Base-by-base conservation (phyloP, 192 early-diverging fungal species). In the Coemansia sp. region DNA sequence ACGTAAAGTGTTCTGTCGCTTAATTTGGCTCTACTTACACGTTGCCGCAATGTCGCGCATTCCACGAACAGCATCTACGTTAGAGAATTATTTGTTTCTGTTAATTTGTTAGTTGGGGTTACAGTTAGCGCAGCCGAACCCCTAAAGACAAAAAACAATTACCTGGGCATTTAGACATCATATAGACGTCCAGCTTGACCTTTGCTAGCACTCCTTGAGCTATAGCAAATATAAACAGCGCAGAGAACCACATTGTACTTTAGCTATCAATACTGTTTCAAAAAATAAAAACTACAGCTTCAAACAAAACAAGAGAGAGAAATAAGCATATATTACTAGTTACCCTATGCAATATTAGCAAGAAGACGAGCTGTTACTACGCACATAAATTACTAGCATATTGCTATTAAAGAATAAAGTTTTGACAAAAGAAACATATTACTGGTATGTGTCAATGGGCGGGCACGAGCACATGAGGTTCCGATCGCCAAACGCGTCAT, bases 401-500 rank as follows among this genome's bases (percentile, higher is more conserved):
- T 32, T 32, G 6, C 6, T 32, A 32, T 32, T 32, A 7, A 32
- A 7, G 5, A 32, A 32, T 32, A 32, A 32, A 32, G 32, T 32
- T 32, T 32, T 32, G 32, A 6, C 32, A 32, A 32, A 32, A 32
- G 32, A 32, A 32, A 32, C 32, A 32, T 7, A 32, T 48, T 71
- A 82, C 65, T 82, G 64, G 60, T 91, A 92, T 66, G 91, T 90
- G 59, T 91, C 89, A 67, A 95, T 87, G 1, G 95, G 93, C 56
- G 97, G 97, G 76, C 97, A 98, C 56, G 93, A 91, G 84, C 97
- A 98, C 63, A 94, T 77, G 71, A 99, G 83, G 84, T 97, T 94
- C 29, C 90, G 81, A 70, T 99, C 97, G 37, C 97, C 97, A 65
- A 87, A 96, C 22, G 94, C 91, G 70, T 99, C 97, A 72, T 99